Evolutionary conservation across 2,329 filamentous ascomycete species (phyloP).

Genomic region (Penicillium glabrum): DNA sequence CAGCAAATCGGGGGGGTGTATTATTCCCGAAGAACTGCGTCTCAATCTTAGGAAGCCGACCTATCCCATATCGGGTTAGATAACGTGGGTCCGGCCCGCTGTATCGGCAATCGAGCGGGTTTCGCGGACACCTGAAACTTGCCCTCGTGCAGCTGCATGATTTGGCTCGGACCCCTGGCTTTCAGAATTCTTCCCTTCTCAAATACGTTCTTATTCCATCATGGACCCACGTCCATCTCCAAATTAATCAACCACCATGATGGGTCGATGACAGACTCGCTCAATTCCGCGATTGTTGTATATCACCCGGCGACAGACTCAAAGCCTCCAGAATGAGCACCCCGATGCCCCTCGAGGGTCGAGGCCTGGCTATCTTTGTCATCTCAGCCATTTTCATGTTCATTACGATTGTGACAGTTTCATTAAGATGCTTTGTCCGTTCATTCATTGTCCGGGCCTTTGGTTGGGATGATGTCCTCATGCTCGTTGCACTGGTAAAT

Average conservation of each 20-base stretch:
- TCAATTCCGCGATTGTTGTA: neutral
- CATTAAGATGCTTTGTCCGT: slow-evolving; percentile 37
- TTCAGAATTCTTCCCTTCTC: neutral
- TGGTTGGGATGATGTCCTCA: slow-evolving; percentile 22
- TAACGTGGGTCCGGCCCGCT: neutral
- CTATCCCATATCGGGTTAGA: neutral
- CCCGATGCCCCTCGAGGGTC: neutral
- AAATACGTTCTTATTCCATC: neutral
- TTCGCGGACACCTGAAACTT: neutral
- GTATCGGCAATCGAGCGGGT: neutral
- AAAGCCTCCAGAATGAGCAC: neutral
- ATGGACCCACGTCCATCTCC: neutral
- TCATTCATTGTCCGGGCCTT: slow-evolving; percentile 31
- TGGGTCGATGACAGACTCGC: neutral
- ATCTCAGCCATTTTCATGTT: slow-evolving; percentile 31
- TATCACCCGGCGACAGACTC: neutral
- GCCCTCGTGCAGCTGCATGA: too few relatives aligned
- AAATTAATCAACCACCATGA: neutral
- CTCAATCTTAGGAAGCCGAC: neutral
- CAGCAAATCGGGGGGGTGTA: neutral
- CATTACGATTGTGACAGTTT: slow-evolving; percentile 32
- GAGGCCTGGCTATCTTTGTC: slow-evolving; percentile 9
- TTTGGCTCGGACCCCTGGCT: neutral
- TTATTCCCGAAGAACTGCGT: neutral
- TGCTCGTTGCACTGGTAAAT: slow-evolving; percentile 21